Evolutionary conservation across 2,329 filamentous ascomycete species (phyloP), one percentile per base, ranked within the genome.

Genomic region (Phyllachora maydis): DNA sequence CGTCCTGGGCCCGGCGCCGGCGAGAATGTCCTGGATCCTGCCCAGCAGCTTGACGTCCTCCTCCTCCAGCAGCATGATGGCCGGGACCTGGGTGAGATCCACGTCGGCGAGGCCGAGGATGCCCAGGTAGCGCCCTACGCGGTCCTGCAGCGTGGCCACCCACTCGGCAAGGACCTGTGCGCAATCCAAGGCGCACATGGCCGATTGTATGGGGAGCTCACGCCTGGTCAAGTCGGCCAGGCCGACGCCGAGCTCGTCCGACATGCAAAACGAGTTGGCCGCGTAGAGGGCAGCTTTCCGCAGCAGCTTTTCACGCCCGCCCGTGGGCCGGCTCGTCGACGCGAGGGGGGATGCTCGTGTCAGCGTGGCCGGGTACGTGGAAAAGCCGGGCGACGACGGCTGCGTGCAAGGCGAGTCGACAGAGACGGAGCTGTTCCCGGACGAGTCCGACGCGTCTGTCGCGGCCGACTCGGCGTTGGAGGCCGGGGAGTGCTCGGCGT

Each of bases 211-310:
- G 0, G 88, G 82, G 8, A 95, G 58, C 40, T 93, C 82, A 21
- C 79, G 64, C 25, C 76, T 82, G 1, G 71, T 74, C 30, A 78
- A 72, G 32, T 92, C 82, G 6, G 77, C 73, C 47, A 85, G 88
- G 0, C 78, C 81, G 14, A 85, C 67, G 1, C 81, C 81, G 8
- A 88, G 61, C 40, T 76, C 83, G 43, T 90, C 77, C 2, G 81
- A 75, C 67, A 88, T 88, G 14, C 71, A 68, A 6, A 98, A 63
- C 1, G 83, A 91, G 43, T 93, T 82, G 2, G 81, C 82, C 1
- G 88, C 88, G 40, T 91, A 92, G 41, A 82, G 90, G 0, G 85
- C 88, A n/a, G 88, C 88, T 43, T 85, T 90, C 20, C 85, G 73
- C 11, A 95, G 58, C 38, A 91, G 79, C 33, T 72, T 75, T 48